These are phyloP conservation scores for Salicornia ramosissima DNA, from an alignment of 148 eudicot genomes.

Conservation along the genomic window DNA sequence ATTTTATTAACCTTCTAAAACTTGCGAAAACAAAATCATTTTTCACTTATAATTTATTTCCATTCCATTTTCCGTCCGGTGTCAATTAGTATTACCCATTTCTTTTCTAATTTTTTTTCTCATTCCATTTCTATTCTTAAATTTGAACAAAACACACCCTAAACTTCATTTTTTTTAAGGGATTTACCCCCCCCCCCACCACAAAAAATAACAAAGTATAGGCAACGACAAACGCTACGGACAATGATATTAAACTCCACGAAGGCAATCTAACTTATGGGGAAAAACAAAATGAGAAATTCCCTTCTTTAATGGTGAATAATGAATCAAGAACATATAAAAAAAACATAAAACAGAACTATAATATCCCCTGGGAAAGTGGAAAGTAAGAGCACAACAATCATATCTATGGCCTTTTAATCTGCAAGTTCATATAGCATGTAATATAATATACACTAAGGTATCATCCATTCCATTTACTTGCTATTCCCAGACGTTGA, in stretches of 20 bases:
- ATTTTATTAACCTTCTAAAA: too few relatives aligned
- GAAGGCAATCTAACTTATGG: not conserved
- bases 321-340: constrained; percentile 9
- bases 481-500: constrained; percentile 53
- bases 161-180: too few relatives aligned
- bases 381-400: not conserved
- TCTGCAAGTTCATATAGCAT: constrained; percentile 11
- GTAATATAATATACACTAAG: constrained; percentile 23
- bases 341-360: constrained; percentile 5
- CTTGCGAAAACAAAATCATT: too few relatives aligned
- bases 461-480: constrained; percentile 19
- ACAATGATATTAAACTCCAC: not conserved
- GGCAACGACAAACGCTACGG: not conserved
- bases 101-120: too few relatives aligned
- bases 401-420: constrained; percentile 10
- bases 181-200: too few relatives aligned
- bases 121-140: too few relatives aligned
- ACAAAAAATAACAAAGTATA: too few relatives aligned
- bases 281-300: not conserved
- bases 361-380: not conserved
- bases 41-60: too few relatives aligned
- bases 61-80: too few relatives aligned
- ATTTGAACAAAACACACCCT: too few relatives aligned
- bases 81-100: too few relatives aligned
- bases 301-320: not conserved